phyloP scores from a whole-genome alignment of 768 basidiomycete species.

The Lactifluus echinatus region DNA sequence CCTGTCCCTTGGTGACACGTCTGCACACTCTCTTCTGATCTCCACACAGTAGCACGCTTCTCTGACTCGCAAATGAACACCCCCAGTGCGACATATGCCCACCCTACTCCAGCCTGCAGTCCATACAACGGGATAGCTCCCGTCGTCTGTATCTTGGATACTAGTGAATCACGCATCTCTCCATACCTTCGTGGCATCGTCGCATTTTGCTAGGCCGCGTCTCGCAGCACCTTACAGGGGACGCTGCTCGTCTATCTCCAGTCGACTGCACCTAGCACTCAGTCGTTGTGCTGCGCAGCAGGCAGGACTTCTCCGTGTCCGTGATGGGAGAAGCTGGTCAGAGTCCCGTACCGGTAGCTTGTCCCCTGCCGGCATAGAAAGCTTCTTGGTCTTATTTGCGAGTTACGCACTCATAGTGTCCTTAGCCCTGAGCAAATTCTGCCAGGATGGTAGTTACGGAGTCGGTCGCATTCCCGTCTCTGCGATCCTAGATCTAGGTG shows the following conservation, averaged over 20 bases:
- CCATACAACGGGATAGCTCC: neutral
- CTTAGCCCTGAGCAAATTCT: constrained; percentile 9
- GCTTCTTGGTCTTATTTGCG: constrained; percentile 12
- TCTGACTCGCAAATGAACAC: neutral
- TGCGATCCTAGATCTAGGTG: constrained; percentile 8
- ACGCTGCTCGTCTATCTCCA: neutral
- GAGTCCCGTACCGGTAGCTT: neutral
- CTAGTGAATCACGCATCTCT: neutral
- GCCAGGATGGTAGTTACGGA: constrained; percentile 1
- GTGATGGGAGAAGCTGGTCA: neutral
- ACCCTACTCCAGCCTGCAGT: neutral
- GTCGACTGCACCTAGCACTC: neutral
- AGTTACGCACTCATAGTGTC: neutral
- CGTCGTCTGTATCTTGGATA: neutral
- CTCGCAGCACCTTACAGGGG: neutral
- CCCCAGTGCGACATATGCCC: neutral
- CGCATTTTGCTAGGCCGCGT: neutral
- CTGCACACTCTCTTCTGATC: neutral
- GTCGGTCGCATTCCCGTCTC: constrained; percentile 2
- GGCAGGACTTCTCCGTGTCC: neutral
- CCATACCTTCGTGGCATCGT: neutral
- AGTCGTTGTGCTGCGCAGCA: neutral
- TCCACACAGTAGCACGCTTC: neutral
- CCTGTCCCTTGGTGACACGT: no score
- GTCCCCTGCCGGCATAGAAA: neutral